Evolutionary conservation across 306 rosid genomes (phyloP), one percentile per base, ranked within the genome.

Genomic region (Neltuma alba): DNA sequence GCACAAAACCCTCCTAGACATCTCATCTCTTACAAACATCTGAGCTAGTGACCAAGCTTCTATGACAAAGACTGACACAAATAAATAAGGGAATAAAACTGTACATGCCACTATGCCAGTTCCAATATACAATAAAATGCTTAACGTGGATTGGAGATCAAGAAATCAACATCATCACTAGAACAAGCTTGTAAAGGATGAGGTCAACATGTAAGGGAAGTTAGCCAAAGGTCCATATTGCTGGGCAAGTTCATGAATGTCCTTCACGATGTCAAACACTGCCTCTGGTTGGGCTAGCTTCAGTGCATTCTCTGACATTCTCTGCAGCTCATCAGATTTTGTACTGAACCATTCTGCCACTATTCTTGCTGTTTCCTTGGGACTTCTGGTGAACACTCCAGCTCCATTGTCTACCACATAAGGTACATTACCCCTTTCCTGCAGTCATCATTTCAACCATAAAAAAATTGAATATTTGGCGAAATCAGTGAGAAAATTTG

Each of bases 371-470:
- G 98, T 96, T 83, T 93, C 98, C 60, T 86, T 91, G 11, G 99
- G 84, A 81, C 97, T 93, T 38, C 99, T 85, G 1, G 97, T 93
- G 91, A 96, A 96, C 60, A 96, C 98, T 44, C 99, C 99, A 5
- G 98, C 99, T 31, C 97, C 99, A 76, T 93, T 91, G 82, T 93
- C 84, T 9, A 96, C 99, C 16, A 96, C 99, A 71, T 93, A 96
- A 0, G 99, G 99, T 69, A 96, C 98, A 60, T 96, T 96, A 33
- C 99, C 99, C 83, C 88, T 96, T 78, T 96, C 99, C 99, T 96
- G 85, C 10, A 40, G 60, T 78, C 57, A 67, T 42, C 79, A 65
- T 71, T 50, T 41, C 9, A 76, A 40, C 79, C 72, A 68, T 65
- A 2, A 76, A 52, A 70, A 73, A 50, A 7, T 1, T 67, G 50